phyloP scores from a whole-genome alignment of 2,329 filamentous ascomycete species.

The Venturia aucupariae region DNA sequence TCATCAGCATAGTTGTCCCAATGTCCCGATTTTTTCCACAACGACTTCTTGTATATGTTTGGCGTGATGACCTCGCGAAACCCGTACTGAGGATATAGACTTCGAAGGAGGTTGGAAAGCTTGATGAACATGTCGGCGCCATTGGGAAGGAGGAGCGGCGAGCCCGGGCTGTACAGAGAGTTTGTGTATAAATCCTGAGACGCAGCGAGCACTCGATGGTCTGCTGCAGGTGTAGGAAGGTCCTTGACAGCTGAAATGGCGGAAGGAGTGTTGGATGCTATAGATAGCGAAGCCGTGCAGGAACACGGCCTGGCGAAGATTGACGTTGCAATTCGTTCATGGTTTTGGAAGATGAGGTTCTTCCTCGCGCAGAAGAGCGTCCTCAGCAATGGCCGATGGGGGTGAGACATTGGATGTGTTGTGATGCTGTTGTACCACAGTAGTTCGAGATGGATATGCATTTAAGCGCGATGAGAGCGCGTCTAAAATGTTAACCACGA shows the following conservation, averaged over 20 bases:
- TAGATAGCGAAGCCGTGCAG: constrained; percentile 12
- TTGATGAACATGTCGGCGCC: constrained; percentile 78
- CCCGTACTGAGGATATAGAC: constrained; percentile 75
- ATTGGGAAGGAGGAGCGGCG: constrained; percentile 74
- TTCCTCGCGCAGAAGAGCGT: constrained; percentile 3
- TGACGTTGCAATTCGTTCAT: constrained; percentile 11
- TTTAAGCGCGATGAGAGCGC: not conserved
- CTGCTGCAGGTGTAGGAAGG: constrained; percentile 31
- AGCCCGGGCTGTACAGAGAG: constrained; percentile 73
- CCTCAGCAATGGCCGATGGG: constrained; percentile 1
- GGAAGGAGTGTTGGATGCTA: not conserved
- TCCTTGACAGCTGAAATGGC: constrained; percentile 20
- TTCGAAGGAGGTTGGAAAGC: constrained; percentile 69
- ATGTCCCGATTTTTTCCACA: constrained; percentile 81
- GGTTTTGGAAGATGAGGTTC: constrained; percentile 4
- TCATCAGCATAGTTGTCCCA: constrained; percentile 86
- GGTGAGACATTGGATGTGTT: constrained; percentile 8
- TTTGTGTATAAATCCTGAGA: constrained; percentile 68
- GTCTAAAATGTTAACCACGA: not conserved
- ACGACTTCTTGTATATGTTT: constrained; percentile 78
- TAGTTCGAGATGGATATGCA: not conserved
- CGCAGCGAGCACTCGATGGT: constrained; percentile 43
- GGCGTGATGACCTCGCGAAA: constrained; percentile 85
- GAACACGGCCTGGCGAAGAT: constrained; percentile 13
- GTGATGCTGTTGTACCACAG: not conserved